Conservation (phyloP, 306 rosid species). For the cucumber (Cucumis sativus) region DNA sequence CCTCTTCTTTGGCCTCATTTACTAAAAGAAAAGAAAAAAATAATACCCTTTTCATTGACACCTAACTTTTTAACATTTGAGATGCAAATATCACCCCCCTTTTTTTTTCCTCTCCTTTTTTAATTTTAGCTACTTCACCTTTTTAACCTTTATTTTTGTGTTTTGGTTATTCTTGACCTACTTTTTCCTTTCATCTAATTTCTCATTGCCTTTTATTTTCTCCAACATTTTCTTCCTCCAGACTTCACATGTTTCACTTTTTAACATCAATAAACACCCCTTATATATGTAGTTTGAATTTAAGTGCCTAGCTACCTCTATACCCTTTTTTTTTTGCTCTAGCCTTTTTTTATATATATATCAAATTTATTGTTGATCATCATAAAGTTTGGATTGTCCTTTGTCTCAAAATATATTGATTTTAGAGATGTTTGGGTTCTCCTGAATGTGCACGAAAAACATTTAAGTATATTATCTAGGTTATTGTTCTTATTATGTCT, state of each 20-base stretch:
- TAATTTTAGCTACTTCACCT: neutral
- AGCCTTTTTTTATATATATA: too few relatives aligned
- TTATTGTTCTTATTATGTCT: neutral
- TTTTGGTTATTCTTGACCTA: conserved; percentile 1
- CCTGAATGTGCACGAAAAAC: too few relatives aligned
- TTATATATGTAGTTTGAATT: neutral
- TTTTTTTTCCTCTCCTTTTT: too few relatives aligned
- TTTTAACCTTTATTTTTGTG: conserved; percentile 11
- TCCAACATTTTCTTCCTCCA: neutral
- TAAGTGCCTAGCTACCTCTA: neutral
- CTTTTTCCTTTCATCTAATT: neutral
- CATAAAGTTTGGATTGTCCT: too few relatives aligned
- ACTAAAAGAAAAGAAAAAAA: neutral
- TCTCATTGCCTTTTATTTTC: neutral
- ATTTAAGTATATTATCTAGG: neutral
- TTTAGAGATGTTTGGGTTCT: too few relatives aligned
- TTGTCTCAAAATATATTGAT: too few relatives aligned
- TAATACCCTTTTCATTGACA: neutral
- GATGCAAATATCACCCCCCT: neutral
- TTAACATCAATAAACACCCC: neutral
- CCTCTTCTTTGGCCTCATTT: conserved; percentile 3
- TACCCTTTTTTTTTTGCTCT: too few relatives aligned
- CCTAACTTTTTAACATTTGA: neutral
- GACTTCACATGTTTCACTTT: neutral
- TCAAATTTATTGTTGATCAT: too few relatives aligned